Evolutionary conservation across 2,329 filamentous ascomycete genomes (phyloP).

Genomic region (Juglanconis oblonga): DNA sequence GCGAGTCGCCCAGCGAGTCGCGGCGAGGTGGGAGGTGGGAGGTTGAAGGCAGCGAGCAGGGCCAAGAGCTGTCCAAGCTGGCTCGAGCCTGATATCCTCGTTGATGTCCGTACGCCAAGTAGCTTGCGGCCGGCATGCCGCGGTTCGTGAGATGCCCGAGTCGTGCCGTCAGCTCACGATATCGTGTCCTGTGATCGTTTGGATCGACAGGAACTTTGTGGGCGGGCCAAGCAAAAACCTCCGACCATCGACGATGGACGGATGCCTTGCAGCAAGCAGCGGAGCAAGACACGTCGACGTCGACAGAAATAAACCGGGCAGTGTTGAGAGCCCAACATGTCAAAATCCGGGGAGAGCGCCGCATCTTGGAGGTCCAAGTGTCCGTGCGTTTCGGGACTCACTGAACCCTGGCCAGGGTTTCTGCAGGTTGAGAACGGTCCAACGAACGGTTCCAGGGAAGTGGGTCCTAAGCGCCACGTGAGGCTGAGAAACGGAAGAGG

Average conservation of each 20-base stretch:
- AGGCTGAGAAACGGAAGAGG: constrained; percentile 1
- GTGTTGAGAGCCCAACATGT: background rate
- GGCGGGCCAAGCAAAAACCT: background rate
- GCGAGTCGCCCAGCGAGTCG: no score
- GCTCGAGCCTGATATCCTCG: no score
- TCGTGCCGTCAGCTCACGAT: background rate
- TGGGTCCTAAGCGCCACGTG: constrained; percentile 7
- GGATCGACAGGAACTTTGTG: background rate
- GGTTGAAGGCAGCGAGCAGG: no score
- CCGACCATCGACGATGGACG: background rate
- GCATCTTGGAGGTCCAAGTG: background rate
- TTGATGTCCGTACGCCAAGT: background rate
- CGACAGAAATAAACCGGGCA: background rate
- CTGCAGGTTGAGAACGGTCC: background rate
- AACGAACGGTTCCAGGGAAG: background rate
- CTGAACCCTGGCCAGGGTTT: background rate
- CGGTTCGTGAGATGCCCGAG: background rate
- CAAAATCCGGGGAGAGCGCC: background rate
- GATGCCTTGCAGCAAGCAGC: background rate
- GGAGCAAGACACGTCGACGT: background rate
- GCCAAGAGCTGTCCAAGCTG: no score
- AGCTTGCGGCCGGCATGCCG: background rate
- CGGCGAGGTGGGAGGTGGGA: no score
- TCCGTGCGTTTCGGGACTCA: background rate
- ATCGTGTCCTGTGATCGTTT: background rate